Percentiles rank a stretch among this genome's conserved stretches.
phyloP scores from a whole-genome alignment of 352 stramenopile species.

The Phytophthora nicotianae region DNA sequence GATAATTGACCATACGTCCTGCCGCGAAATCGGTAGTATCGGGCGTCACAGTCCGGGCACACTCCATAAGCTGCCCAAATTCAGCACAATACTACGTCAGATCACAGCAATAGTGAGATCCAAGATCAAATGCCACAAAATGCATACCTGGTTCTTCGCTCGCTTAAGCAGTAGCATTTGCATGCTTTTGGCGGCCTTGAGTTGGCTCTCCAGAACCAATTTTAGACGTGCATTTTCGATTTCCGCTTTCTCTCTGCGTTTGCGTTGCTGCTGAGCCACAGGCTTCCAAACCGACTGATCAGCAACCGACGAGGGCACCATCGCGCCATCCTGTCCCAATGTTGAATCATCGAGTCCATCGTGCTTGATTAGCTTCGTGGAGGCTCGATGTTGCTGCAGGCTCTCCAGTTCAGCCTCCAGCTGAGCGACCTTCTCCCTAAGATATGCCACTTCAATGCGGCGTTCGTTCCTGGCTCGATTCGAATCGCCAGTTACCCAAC shows the following conservation, averaged over 20 bases:
- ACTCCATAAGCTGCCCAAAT: conserved; percentile 34
- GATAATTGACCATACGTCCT: conserved; percentile 33
- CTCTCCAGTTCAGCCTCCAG: conserved; percentile 37
- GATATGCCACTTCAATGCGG: conserved; percentile 46
- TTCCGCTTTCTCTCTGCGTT: conserved; percentile 39
- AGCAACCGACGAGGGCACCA: conserved; percentile 15
- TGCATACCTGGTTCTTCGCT: conserved; percentile 38
- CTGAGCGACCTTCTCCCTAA: conserved; percentile 42
- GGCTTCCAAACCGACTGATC: conserved; percentile 38
- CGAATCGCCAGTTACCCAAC: conserved; percentile 36
- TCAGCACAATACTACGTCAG: not conserved
- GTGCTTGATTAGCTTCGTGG: conserved; percentile 26
- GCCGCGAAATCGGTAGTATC: conserved; percentile 29
- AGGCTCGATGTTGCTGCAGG: conserved; percentile 26
- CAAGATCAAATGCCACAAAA: conserved; percentile 1
- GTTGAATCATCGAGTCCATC: conserved; percentile 23
- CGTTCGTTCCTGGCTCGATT: conserved; percentile 49
- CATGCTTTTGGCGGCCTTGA: conserved; percentile 48
- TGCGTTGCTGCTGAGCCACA: conserved; percentile 35
- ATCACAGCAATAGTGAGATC: not conserved
- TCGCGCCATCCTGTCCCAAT: conserved; percentile 4
- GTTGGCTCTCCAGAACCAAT: conserved; percentile 45
- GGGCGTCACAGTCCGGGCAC: conserved; percentile 22
- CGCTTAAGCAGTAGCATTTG: conserved; percentile 42
- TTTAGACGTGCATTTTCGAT: conserved; percentile 49